Evolutionary conservation across 345 rosid genomes (phyloP).

Genomic region (Lepidium didymum): DNA sequence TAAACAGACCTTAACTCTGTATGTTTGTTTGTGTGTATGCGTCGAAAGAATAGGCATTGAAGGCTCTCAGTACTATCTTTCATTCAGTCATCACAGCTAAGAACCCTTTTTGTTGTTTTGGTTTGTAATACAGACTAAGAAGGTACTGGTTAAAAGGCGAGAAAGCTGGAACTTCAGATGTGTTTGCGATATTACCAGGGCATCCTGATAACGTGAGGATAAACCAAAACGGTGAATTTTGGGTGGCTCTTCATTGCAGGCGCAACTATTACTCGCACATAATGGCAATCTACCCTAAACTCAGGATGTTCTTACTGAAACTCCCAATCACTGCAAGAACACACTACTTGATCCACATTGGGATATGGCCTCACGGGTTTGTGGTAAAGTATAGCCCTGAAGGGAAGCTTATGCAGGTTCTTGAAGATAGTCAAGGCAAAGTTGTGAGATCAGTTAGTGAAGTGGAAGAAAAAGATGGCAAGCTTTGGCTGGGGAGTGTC

Average conservation of each 20-base stretch:
- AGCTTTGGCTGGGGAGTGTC: constrained; percentile 94
- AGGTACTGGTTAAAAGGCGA: constrained; percentile 90
- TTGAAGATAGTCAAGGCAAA: constrained; percentile 79
- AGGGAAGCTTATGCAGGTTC: constrained; percentile 59
- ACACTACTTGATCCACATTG: constrained; percentile 48
- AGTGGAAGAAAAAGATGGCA: constrained; percentile 86
- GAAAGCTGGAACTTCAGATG: constrained; percentile 72
- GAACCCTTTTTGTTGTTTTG: not conserved
- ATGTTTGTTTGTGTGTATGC: not conserved
- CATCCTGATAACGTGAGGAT: constrained; percentile 76
- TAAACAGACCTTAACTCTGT: too few relatives aligned
- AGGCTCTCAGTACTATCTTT: not conserved
- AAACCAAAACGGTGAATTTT: constrained; percentile 75
- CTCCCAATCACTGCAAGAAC: constrained; percentile 58
- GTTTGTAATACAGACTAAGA: constrained; percentile 42
- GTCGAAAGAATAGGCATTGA: not conserved
- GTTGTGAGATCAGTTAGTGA: constrained; percentile 72
- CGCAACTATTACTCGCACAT: constrained; percentile 35
- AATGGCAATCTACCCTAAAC: constrained; percentile 35
- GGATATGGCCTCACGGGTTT: constrained; percentile 43
- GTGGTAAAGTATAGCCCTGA: constrained; percentile 67
- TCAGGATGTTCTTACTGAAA: constrained; percentile 52
- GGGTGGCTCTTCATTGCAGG: constrained; percentile 78
- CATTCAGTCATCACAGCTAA: not conserved
- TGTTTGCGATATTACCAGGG: constrained; percentile 65